These are phyloP conservation scores for Chlamydomonas sphaeroides DNA, from an alignment of 139 green algal genomes.

Conservation along the genomic window DNA sequence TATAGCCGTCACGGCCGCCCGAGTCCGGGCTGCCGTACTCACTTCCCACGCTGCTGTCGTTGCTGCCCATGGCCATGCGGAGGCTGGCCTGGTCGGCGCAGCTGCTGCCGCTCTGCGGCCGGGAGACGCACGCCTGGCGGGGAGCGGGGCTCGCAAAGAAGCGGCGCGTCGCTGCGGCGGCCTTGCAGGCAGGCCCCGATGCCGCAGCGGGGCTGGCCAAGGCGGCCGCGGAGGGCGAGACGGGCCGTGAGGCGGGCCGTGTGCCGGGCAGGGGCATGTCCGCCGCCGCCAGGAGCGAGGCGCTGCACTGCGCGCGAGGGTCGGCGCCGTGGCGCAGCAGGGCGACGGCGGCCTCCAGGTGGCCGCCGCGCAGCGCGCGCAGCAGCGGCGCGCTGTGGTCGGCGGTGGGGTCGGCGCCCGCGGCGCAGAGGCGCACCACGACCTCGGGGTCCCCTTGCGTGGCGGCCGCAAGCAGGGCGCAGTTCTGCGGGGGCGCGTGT, in stretches of 20 bases:
- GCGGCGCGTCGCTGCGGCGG: too few relatives aligned
- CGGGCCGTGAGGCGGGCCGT: too few relatives aligned
- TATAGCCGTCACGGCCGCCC: too few relatives aligned
- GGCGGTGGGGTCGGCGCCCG: slow-evolving; percentile 11
- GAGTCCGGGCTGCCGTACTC: too few relatives aligned
- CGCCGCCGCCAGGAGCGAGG: neutral
- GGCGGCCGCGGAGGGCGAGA: neutral
- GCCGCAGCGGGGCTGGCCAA: neutral
- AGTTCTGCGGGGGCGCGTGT: neutral
- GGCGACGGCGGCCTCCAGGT: neutral
- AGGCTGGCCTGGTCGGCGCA: too few relatives aligned
- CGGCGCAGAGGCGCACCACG: neutral
- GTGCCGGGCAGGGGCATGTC: too few relatives aligned
- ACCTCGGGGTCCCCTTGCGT: neutral
- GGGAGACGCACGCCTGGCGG: too few relatives aligned
- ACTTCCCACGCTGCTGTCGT: too few relatives aligned
- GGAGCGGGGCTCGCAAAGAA: too few relatives aligned
- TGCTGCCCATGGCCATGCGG: too few relatives aligned
- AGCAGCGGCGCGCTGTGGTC: neutral
- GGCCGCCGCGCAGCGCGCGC: neutral
- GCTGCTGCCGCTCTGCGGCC: too few relatives aligned
- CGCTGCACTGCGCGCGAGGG: slow-evolving; percentile 10
- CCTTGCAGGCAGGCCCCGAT: too few relatives aligned
- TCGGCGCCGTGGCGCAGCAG: slow-evolving; percentile 21
- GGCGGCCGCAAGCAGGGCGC: neutral